These are phyloP conservation scores for Calendula officinalis DNA, from an alignment of 129 eudicot genomes.

Conservation along the genomic window DNA sequence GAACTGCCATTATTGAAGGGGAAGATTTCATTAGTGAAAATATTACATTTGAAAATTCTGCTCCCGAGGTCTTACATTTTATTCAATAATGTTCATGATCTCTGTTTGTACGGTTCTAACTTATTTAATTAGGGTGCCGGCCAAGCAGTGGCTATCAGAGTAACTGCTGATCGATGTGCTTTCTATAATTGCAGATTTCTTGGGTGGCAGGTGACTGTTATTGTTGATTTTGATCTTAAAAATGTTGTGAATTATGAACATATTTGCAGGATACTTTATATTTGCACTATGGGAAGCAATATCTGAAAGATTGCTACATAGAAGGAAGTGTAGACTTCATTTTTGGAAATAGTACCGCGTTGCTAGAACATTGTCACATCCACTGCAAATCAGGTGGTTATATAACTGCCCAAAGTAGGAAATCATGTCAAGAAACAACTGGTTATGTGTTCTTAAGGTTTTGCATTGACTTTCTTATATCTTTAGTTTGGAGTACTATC, in stretches of 20 bases:
- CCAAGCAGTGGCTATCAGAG: constrained; percentile 89
- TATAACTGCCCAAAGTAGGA: constrained; percentile 88
- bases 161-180: constrained; percentile 87
- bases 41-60: constrained; percentile 75
- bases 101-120: neutral
- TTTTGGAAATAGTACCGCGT: constrained; percentile 92
- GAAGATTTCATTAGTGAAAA: constrained; percentile 92
- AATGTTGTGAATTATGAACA: neutral
- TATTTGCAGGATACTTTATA: constrained; percentile 72
- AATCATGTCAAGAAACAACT: constrained; percentile 84
- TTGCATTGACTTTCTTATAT: neutral
- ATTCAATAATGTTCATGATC: neutral
- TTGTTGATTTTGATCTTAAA: neutral
- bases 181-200: constrained; percentile 90
- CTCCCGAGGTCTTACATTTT: constrained; percentile 55
- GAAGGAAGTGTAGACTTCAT: constrained; percentile 98
- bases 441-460: constrained; percentile 92
- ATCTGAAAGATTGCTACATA: constrained; percentile 81
- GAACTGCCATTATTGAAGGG: constrained; percentile 79
- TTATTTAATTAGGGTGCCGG: constrained; percentile 64
- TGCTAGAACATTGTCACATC: constrained; percentile 93
- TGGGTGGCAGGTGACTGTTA: constrained; percentile 73
- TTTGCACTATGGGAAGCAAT: constrained; percentile 88
- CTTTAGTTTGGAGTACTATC: neutral
- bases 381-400: constrained; percentile 89